A percentile compares a stretch with the other conserved stretches of the same genome.
Conservation (phyloP, 805 yeast genomes). For the Yarrowia sp. region DNA sequence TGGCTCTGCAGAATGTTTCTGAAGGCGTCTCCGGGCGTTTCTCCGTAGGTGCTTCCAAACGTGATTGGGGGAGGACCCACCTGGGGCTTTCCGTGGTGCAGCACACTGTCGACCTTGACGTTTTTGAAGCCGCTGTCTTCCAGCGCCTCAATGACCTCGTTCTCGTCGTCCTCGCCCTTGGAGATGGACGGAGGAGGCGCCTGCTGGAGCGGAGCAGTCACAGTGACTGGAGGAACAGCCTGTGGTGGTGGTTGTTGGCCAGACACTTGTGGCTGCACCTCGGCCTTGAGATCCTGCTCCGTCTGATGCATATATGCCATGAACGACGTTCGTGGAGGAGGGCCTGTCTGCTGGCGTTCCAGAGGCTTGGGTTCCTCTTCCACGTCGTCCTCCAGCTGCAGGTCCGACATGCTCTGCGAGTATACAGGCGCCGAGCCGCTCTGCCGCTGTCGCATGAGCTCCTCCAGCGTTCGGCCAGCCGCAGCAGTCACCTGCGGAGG, state of each 20-base stretch:
- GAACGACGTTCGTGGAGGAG: slow-evolving; percentile 16
- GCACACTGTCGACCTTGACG: slow-evolving; percentile 79
- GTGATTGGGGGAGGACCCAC: slow-evolving; percentile 55
- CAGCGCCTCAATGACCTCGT: slow-evolving; percentile 74
- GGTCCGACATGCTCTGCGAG: slow-evolving; percentile 34
- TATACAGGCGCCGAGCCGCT: slow-evolving; percentile 13
- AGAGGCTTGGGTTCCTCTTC: slow-evolving; percentile 23
- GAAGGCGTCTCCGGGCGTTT: slow-evolving; percentile 35
- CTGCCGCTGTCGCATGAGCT: slow-evolving; percentile 49
- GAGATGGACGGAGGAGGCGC: slow-evolving; percentile 17
- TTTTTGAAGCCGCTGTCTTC: slow-evolving; percentile 78
- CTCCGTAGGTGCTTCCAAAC: slow-evolving; percentile 31
- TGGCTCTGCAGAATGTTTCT: slow-evolving; percentile 34
- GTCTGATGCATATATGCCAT: slow-evolving; percentile 23
- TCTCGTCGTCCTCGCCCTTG: slow-evolving; percentile 62
- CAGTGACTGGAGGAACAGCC: not conserved
- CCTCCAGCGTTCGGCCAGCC: slow-evolving; percentile 52
- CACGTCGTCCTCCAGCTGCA: not conserved
- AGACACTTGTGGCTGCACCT: not conserved
- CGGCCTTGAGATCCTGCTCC: slow-evolving; percentile 41
- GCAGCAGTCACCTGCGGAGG: slow-evolving; percentile 54
- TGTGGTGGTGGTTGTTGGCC: not conserved
- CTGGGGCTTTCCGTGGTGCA: slow-evolving; percentile 63
- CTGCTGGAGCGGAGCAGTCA: slow-evolving; percentile 8
- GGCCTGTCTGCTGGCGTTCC: slow-evolving; percentile 46